Base-by-base conservation (phyloP, 2,329 filamentous ascomycete genomes). In the Fusarium cicatricum region DNA sequence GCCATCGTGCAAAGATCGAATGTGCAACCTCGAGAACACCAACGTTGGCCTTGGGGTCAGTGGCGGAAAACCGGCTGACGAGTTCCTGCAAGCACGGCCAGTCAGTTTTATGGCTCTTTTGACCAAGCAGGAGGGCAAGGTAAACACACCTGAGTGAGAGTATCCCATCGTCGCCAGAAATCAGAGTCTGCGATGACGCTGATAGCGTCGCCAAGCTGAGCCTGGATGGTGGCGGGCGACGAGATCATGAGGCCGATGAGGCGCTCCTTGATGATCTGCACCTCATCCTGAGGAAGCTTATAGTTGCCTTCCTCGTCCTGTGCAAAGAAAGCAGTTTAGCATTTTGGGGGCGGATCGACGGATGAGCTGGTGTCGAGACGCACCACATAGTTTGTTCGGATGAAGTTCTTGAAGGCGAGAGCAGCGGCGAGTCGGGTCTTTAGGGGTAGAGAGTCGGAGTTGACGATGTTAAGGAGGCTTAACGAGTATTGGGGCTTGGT, bases 361-460 rank as follows among this genome's bases (percentile, higher is more conserved):
- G 43, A 51, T 19, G 33, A 32, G 37, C 33, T 31, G 29, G 36
- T 45, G 44, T 29, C 21, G 59, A 38, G 43, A 80, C 85, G 66
- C 77, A 89, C 87, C 68, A 92, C 91, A 86, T 96, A 99, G 81
- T 92, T 95, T 72, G 90, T 87, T 75, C 90, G 90, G 71, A 99
- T 92, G 76, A 97, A 96, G 80, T 99, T 99, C 79, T 99, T 99
- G 85, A 99, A 99, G 80, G 91, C 95, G 56, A 99, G 83, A 23
- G 95, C 91, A 69, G 90, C 91, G 7, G 94, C 87, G 36, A 99
- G 87, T 60, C 95, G 88, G 58, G 91, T 95, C 69, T 91, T 94
- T 63, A 82, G 78, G 34, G 91, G 88, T 61, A 90, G 85, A 36
- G 84, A 80, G 52, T 88, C 85, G 65, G 89, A 87, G 62, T 90